These are phyloP conservation scores for Phytophthora gonapodyides DNA, from an alignment of 352 stramenopile genomes.

Conservation along the genomic window DNA sequence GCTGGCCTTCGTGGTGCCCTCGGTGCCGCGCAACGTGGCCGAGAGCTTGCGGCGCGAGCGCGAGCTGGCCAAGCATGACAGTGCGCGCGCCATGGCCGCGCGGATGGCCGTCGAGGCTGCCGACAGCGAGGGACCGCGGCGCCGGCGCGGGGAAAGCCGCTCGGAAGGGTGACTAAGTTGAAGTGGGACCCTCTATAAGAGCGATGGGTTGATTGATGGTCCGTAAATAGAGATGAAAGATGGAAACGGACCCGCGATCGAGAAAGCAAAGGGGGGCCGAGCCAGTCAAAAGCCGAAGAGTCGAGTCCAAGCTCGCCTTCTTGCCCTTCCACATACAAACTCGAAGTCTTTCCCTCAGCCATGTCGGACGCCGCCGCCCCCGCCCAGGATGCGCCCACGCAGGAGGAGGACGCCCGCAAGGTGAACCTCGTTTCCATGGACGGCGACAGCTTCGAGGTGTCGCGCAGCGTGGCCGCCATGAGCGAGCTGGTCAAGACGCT, in stretches of 20 bases:
- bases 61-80: constrained; percentile 73
- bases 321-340: constrained; percentile 28
- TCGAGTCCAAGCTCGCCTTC: constrained; percentile 12
- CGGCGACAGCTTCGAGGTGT: constrained; percentile 96
- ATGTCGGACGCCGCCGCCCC: constrained; percentile 65
- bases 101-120: constrained; percentile 22
- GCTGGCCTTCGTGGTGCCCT: constrained; percentile 61
- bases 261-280: too few relatives aligned
- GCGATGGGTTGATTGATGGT: not conserved
- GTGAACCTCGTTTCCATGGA: constrained; percentile 94
- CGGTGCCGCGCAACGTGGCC: constrained; percentile 57
- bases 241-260: not conserved
- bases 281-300: constrained; percentile 11
- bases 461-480: constrained; percentile 95
- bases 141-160: not conserved
- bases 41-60: constrained; percentile 56
- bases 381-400: constrained; percentile 47
- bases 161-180: constrained; percentile 14
- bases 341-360: constrained; percentile 6
- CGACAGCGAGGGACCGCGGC: constrained; percentile 8
- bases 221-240: constrained; percentile 11
- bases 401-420: constrained; percentile 82
- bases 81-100: constrained; percentile 60
- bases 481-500: constrained; percentile 98
- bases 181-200: constrained; percentile 15